A percentile compares a stretch with the other conserved stretches of the same genome.
Evolutionary conservation across 495 filamentous ascomycete genomes (phyloP).

Genomic region (Clavariopsis aquatica): DNA sequence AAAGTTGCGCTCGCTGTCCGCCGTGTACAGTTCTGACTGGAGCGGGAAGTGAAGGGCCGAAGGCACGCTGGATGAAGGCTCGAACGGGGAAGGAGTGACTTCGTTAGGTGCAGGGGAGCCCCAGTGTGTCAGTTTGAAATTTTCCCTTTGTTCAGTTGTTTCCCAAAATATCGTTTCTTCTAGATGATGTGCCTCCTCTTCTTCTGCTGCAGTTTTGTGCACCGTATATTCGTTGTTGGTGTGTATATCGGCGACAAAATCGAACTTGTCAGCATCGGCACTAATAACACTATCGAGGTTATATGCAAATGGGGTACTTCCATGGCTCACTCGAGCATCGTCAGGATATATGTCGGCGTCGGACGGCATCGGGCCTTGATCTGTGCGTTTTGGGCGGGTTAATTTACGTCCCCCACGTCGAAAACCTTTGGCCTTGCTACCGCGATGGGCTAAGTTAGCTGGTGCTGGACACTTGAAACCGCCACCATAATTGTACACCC

Average conservation of each 20-base stretch:
- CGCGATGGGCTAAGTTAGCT: not conserved
- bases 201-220: not conserved
- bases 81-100: not conserved
- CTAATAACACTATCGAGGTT: not conserved
- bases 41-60: not conserved
- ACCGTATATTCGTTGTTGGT: not conserved
- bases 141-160: too few relatives aligned
- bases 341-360: slow-evolving; percentile 13
- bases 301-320: not conserved
- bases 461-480: too few relatives aligned
- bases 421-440: not conserved
- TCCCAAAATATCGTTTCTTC: not conserved
- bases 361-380: slow-evolving; percentile 11
- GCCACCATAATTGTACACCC: not conserved
- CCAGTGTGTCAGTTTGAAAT: too few relatives aligned
- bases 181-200: not conserved
- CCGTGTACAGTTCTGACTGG: not conserved
- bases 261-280: not conserved
- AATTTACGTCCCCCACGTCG: not conserved
- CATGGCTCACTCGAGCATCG: not conserved
- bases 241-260: not conserved
- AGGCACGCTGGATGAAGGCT: not conserved
- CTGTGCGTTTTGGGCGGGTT: not conserved
- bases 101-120: too few relatives aligned
- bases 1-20: not conserved